These are phyloP conservation scores for Cladosporium phlei DNA, from an alignment of 2,329 filamentous ascomycete genomes.

Conservation along the genomic window DNA sequence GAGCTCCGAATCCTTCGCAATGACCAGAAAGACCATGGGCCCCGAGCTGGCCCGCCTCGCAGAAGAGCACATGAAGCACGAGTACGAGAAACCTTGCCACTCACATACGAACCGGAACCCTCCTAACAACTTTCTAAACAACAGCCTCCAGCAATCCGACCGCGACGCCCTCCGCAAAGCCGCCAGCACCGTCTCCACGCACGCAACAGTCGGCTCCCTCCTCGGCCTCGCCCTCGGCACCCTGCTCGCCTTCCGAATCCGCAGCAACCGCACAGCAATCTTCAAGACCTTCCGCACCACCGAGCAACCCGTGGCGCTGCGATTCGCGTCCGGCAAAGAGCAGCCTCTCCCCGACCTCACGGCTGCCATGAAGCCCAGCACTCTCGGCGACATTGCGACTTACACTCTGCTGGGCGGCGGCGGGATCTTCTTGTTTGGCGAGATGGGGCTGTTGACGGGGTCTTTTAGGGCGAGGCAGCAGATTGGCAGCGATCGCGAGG, in stretches of 20 bases:
- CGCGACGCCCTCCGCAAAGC: constrained; percentile 55
- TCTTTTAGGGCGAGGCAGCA: constrained; percentile 49
- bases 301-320: constrained; percentile 58
- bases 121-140: not conserved
- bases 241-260: constrained; percentile 54
- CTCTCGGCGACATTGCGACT: constrained; percentile 56
- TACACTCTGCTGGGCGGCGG: constrained; percentile 60
- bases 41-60: constrained; percentile 53
- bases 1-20: constrained; percentile 45
- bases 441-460: constrained; percentile 57
- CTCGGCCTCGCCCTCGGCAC: constrained; percentile 57
- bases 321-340: constrained; percentile 57
- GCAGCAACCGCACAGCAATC: constrained; percentile 52
- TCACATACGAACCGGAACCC: constrained; percentile 53
- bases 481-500: constrained; percentile 52
- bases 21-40: constrained; percentile 43
- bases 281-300: constrained; percentile 58
- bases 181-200: constrained; percentile 50
- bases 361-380: constrained; percentile 52
- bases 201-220: constrained; percentile 56
- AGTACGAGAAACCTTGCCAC: constrained; percentile 31
- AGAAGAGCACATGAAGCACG: constrained; percentile 55
- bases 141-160: constrained; percentile 51
- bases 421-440: constrained; percentile 61
- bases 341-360: constrained; percentile 60